These are phyloP conservation scores for Malus hybrid DNA, from an alignment of 331 rosid species.

Conservation along the genomic window DNA sequence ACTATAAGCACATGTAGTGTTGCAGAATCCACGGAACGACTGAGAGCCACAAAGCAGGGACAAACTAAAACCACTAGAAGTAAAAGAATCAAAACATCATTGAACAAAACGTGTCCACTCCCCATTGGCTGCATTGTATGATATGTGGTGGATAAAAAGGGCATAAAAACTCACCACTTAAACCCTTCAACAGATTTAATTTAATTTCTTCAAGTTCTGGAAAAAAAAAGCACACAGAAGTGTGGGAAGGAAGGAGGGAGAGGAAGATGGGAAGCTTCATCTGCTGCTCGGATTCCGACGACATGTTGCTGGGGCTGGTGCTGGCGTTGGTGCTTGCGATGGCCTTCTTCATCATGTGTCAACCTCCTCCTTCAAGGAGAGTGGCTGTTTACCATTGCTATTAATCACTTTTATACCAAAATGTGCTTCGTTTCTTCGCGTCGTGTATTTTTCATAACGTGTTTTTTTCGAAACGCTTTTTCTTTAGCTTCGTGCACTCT, in stretches of 20 bases:
- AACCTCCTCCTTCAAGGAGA: constrained; percentile 26
- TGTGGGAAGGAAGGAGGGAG: not conserved
- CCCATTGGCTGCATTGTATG: not conserved
- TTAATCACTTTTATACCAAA: not conserved
- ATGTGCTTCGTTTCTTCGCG: not conserved
- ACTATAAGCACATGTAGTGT: not conserved
- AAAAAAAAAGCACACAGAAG: not conserved
- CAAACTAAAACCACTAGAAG: not conserved
- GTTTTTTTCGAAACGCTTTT: not conserved
- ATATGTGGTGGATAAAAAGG: not conserved
- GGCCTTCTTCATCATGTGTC: constrained; percentile 28
- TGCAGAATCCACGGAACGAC: not conserved
- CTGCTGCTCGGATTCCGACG: not conserved
- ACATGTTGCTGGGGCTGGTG: constrained; percentile 21
- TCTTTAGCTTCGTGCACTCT: not conserved
- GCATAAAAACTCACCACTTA: not conserved
- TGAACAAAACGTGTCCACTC: not conserved
- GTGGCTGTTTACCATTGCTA: constrained; percentile 26
- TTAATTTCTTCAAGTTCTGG: not conserved
- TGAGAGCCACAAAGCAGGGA: not conserved
- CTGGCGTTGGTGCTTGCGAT: constrained; percentile 24
- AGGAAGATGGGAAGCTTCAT: constrained; percentile 3
- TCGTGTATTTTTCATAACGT: not conserved
- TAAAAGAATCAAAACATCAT: not conserved
- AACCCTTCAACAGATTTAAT: not conserved